Evolutionary conservation across 192 early-diverging fungal species (phyloP).

Genomic region (Umbelopsis isabellina): DNA sequence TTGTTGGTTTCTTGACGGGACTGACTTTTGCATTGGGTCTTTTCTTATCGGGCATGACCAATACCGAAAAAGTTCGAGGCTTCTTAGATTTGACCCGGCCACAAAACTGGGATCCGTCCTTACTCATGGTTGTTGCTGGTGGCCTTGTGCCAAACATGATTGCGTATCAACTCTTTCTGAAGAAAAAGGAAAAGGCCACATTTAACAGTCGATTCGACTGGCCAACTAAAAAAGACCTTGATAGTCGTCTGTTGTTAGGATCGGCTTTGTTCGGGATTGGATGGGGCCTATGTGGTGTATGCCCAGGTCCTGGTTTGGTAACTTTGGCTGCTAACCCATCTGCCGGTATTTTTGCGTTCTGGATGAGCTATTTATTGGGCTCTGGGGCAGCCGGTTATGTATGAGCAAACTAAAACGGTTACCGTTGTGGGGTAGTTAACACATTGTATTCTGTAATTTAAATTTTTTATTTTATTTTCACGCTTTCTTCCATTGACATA

Average conservation of each 20-base stretch:
- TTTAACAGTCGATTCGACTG: background rate
- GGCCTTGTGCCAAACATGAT: conserved; percentile 13
- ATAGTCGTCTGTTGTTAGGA: background rate
- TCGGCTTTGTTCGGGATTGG: conserved; percentile 12
- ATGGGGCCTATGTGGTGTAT: conserved; percentile 17
- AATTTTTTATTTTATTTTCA: too few relatives aligned
- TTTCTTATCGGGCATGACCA: conserved; percentile 10
- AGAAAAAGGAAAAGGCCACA: background rate
- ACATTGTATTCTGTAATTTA: too few relatives aligned
- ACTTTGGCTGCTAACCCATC: background rate
- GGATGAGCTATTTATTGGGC: background rate
- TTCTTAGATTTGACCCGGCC: conserved; percentile 6
- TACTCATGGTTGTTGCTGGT: conserved; percentile 5
- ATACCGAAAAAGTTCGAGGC: background rate
- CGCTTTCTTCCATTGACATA: too few relatives aligned
- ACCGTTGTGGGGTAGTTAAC: too few relatives aligned
- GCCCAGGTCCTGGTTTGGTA: conserved; percentile 17
- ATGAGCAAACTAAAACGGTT: too few relatives aligned
- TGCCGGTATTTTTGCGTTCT: background rate
- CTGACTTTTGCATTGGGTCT: conserved; percentile 3
- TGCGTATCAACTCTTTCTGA: background rate
- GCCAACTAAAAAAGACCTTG: background rate
- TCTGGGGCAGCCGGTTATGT: background rate
- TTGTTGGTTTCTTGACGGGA: background rate
- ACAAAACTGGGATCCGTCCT: conserved; percentile 6